Evolutionary conservation across 1,139 yeast species (phyloP).

Genomic region (Geotrichum restrictum): DNA sequence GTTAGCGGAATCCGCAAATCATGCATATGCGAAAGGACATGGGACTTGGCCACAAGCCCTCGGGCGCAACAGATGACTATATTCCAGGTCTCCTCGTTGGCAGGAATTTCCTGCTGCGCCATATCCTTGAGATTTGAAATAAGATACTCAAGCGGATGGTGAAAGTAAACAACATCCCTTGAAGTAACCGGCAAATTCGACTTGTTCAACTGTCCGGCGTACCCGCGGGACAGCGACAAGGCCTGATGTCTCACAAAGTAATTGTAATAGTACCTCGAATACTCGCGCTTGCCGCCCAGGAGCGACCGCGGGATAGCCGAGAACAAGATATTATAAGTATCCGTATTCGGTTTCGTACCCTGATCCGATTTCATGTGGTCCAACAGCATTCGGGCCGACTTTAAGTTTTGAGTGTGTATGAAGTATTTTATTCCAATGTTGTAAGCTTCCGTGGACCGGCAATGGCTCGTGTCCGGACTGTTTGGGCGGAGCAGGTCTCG

Average conservation of each 20-base stretch:
- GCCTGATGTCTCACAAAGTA: constrained; percentile 9
- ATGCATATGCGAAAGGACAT: constrained; percentile 28
- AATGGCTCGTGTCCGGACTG: constrained; percentile 38
- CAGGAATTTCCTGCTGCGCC: constrained; percentile 33
- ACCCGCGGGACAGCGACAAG: background rate
- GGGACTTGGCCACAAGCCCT: constrained; percentile 24
- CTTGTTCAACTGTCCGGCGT: background rate
- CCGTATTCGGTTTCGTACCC: constrained; percentile 40
- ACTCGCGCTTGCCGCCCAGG: constrained; percentile 17
- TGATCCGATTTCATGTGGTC: constrained; percentile 40
- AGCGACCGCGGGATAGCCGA: constrained; percentile 22
- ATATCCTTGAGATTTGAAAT: constrained; percentile 34
- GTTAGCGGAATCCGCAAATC: constrained; percentile 26
- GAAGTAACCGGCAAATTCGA: constrained; percentile 25
- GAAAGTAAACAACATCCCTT: constrained; percentile 28
- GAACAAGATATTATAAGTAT: constrained; percentile 45
- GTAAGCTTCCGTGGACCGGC: constrained; percentile 41
- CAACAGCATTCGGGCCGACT: constrained; percentile 44
- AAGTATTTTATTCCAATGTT: constrained; percentile 47
- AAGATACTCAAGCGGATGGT: constrained; percentile 29
- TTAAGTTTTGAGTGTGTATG: constrained; percentile 40
- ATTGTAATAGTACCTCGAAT: constrained; percentile 15
- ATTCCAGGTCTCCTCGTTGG: constrained; percentile 44
- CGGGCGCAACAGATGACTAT: constrained; percentile 28
- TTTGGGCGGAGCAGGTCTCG: constrained; percentile 43